Percentiles rank a stretch among this genome's conserved stretches.
Evolutionary conservation across 2,329 filamentous ascomycete genomes (phyloP).

Genomic region (Alternaria atra): DNA sequence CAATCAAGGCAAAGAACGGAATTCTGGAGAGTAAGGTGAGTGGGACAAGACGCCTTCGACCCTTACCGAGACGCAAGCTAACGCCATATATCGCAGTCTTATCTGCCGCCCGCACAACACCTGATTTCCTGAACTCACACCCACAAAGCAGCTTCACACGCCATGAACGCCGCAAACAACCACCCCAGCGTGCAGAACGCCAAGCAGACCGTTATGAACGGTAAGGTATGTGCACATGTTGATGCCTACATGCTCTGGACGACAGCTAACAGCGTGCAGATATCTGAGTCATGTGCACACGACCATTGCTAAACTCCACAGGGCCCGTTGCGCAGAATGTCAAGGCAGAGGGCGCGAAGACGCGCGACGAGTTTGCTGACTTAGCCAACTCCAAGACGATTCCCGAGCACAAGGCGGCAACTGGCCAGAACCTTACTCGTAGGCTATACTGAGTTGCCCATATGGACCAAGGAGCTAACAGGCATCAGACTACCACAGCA

Average conservation of each 20-base stretch:
- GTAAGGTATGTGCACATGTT: constrained; percentile 49
- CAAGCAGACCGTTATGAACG: constrained; percentile 55
- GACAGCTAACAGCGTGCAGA: constrained; percentile 42
- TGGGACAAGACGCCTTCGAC: constrained; percentile 36
- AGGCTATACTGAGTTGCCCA: constrained; percentile 37
- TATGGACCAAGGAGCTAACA: constrained; percentile 22
- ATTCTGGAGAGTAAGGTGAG: constrained; percentile 57
- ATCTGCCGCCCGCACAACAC: constrained; percentile 49
- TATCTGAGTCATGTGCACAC: constrained; percentile 26
- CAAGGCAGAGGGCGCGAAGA: constrained; percentile 65
- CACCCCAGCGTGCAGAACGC: constrained; percentile 60
- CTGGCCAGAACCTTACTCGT: constrained; percentile 70
- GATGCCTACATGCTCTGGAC: constrained; percentile 6
- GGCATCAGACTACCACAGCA: constrained; percentile 68
- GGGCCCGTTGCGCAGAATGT: constrained; percentile 66
- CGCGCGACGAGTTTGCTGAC: constrained; percentile 66
- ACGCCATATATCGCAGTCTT: constrained; percentile 49
- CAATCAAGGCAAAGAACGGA: constrained; percentile 48
- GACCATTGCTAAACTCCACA: constrained; percentile 41
- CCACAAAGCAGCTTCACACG: constrained; percentile 57
- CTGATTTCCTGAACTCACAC: constrained; percentile 39
- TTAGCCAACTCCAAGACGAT: constrained; percentile 63
- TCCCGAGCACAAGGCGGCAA: constrained; percentile 64
- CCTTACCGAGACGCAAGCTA: constrained; percentile 49
- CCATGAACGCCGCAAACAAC: constrained; percentile 59